Evolutionary conservation across 805 yeast species (phyloP), one percentile per base, ranked within the genome.

Genomic region (Wickerhamomyces rabaulensis): DNA sequence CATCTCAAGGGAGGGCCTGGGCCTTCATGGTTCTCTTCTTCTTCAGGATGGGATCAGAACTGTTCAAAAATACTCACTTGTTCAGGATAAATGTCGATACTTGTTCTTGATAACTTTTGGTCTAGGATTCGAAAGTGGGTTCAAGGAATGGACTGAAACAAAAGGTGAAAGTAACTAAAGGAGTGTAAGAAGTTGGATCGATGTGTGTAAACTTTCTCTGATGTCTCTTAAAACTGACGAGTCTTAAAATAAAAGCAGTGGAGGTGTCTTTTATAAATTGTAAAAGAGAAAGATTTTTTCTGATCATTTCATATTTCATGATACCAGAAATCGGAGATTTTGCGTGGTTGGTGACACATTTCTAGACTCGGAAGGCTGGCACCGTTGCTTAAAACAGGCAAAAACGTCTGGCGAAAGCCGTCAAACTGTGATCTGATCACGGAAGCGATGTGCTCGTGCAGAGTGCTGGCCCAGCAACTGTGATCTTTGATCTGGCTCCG

Each of bases 111-210:
- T 16, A 17, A 10, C 17, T 16, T 35, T 35, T 35, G 6, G 4
- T 33, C 15, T 33, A 16, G 26, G 16, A 16, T 22, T 9, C 6
- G 15, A 22, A 35, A 13, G 39, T 31, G 29, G 23, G 35, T 38
- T 33, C 16, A 7, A 33, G 39, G 39, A 36, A 20, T 36, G 39
- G 31, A 33, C 13, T 15, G 16, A 31, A 44, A 21, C 23, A 41
- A 41, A 41, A 23, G 26, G 21, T 40, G n/a, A 33, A 43, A 41
- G 37, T 42, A 40, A 47, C 36, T 40, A 52, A 62, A 64, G 68
- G 68, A 64, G 57, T 61, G 67, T 64, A 63, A 56, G 56, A 58
- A 64, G 68, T 64, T 64, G 68, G 66, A 55, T 44, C 20, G 9
- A 33, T 27, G 40, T 35, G 4, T 33, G 20, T 16, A 10, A 4